Conservation (phyloP, 345 rosid species). For the Combretum micranthum region DNA sequence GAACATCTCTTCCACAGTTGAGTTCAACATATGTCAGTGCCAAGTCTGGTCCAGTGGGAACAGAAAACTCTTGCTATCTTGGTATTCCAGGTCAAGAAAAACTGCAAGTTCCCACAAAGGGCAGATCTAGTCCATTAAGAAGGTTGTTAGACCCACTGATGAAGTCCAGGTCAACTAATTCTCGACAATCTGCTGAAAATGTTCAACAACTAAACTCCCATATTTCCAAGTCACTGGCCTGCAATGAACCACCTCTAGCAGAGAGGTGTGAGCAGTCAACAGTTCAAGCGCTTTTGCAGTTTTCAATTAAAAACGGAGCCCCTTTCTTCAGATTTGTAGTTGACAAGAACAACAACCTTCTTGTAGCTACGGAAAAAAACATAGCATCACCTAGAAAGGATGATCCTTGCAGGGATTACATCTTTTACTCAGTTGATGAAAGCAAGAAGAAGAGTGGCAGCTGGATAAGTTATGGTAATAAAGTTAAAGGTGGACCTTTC, state of each 20-base stretch:
- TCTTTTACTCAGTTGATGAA: conserved; percentile 61
- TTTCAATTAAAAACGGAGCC: conserved; percentile 52
- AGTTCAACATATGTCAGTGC: conserved; percentile 36
- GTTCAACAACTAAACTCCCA: conserved; percentile 24
- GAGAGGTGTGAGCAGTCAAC: conserved; percentile 30
- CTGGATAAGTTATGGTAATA: conserved; percentile 57
- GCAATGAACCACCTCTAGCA: conserved; percentile 17
- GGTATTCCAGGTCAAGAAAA: conserved; percentile 34
- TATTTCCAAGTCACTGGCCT: conserved; percentile 17
- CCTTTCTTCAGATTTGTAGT: conserved; percentile 63
- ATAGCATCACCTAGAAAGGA: conserved; percentile 31
- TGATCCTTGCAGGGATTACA: conserved; percentile 31
- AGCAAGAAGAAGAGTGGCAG: conserved; percentile 52
- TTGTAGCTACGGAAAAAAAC: conserved; percentile 61
- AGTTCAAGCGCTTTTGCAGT: conserved; percentile 53
- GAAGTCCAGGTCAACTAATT: conserved; percentile 34
- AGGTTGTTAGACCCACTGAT: conserved; percentile 66
- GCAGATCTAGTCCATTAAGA: conserved; percentile 69
- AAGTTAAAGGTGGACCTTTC: conserved; percentile 48
- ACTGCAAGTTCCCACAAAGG: conserved; percentile 25
- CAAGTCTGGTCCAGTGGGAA: conserved; percentile 50
- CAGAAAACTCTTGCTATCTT: conserved; percentile 25
- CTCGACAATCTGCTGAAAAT: conserved; percentile 26
- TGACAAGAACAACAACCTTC: conserved; percentile 42
- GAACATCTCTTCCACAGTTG: conserved; percentile 35